Conservation (phyloP, 2,329 filamentous ascomycete species). For the Hypocrella siamensis region DNA sequence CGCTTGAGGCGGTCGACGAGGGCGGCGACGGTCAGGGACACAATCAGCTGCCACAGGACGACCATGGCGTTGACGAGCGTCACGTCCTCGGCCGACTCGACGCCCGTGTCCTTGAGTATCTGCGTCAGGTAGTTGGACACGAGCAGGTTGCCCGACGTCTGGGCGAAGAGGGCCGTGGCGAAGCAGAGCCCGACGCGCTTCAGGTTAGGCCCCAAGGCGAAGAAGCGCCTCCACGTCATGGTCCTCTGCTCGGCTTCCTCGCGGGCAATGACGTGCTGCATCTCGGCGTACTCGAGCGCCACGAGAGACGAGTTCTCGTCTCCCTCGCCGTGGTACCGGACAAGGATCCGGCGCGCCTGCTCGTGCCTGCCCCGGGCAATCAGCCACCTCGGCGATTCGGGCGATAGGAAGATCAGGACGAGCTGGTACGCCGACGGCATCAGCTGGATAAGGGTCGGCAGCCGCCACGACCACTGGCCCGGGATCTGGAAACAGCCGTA, state of each 20-base stretch:
- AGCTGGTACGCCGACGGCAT: constrained; percentile 26
- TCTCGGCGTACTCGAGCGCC: constrained; percentile 30
- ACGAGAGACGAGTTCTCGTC: constrained; percentile 27
- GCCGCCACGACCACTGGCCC: constrained; percentile 30
- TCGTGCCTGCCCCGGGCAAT: constrained; percentile 32
- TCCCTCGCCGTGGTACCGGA: constrained; percentile 35
- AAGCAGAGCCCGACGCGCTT: constrained; percentile 25
- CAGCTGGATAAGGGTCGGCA: constrained; percentile 36
- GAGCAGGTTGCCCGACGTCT: constrained; percentile 23
- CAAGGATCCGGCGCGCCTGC: constrained; percentile 32
- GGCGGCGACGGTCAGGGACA: constrained; percentile 19
- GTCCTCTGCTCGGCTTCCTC: constrained; percentile 13
- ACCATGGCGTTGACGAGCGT: constrained; percentile 26
- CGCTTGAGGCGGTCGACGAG: constrained; percentile 21
- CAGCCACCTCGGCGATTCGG: constrained; percentile 45
- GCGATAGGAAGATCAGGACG: constrained; percentile 30
- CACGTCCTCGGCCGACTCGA: constrained; percentile 20
- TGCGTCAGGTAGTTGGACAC: constrained; percentile 25
- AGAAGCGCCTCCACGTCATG: constrained; percentile 25
- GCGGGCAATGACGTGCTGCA: constrained; percentile 28
- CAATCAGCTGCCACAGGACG: constrained; percentile 25
- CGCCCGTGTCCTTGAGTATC: constrained; percentile 22
- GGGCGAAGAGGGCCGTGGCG: constrained; percentile 22
- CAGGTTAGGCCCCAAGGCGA: constrained; percentile 20
- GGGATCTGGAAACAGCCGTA: constrained; percentile 15